Evolutionary conservation across 2,329 filamentous ascomycete species (phyloP).

Genomic region (Davidsoniella eucalypti): DNA sequence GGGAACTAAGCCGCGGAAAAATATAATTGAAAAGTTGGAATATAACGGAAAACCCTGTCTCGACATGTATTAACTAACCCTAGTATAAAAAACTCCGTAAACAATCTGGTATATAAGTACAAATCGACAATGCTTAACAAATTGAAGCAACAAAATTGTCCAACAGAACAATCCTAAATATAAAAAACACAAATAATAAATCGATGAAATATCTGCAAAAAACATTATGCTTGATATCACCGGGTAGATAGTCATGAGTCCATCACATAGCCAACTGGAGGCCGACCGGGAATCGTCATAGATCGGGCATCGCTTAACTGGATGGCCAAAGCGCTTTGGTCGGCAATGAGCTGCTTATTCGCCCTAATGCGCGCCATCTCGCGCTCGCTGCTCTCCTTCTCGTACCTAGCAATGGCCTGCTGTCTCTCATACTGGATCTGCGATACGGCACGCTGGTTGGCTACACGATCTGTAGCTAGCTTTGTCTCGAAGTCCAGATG

Average conservation of each 20-base stretch:
- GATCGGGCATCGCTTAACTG: constrained; percentile 27
- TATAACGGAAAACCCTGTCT: no score
- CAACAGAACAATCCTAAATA: background rate
- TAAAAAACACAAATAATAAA: background rate
- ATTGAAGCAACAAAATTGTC: no score
- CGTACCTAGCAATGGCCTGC: constrained; percentile 30
- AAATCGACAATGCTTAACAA: no score
- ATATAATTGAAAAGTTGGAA: no score
- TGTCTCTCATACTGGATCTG: constrained; percentile 33
- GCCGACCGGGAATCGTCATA: constrained; percentile 18
- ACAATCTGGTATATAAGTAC: no score
- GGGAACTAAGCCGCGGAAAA: no score
- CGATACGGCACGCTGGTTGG: constrained; percentile 33
- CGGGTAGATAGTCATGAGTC: background rate
- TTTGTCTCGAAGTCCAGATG: constrained; percentile 33
- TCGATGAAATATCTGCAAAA: background rate
- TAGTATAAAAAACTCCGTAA: no score
- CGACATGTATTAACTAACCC: no score
- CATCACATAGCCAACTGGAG: constrained; percentile 39
- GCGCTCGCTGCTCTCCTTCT: constrained; percentile 29
- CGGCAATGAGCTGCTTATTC: constrained; percentile 37
- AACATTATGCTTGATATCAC: background rate
- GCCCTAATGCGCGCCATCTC: constrained; percentile 30
- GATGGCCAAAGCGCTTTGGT: constrained; percentile 24
- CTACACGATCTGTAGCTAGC: constrained; percentile 28